Base-by-base conservation (phyloP, 176 grass and related monocot species). In the Carex littledalei region DNA sequence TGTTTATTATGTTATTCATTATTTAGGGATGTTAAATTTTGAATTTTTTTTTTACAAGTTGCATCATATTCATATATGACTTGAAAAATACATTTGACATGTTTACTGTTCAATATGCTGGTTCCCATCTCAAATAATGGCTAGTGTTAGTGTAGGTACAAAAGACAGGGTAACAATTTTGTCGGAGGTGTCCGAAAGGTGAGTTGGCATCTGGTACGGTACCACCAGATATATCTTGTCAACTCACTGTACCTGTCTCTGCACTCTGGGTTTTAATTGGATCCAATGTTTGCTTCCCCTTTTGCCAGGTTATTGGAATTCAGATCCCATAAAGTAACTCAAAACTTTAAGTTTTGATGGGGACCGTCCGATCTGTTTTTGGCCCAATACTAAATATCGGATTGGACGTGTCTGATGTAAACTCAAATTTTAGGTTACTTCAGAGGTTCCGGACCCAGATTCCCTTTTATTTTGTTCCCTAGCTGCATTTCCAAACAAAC, bases 221-320 rank as follows among this genome's bases (percentile, higher is more conserved):
- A 76, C 72, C 49, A 77, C 4, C 73, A 29, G 10, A 55, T 77
- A 77, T 75, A 75, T 75, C 43, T 75, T 75, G 71, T 50, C 73
- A 77, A 77, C 20, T 53, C 49, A 77, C 49, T 53, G 20, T 53
- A 22, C 69, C 31, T 69, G 32, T 39, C 31, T 69, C 34, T 69
- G 32, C 6, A 8, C 6, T 41, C 16, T 37, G 32, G 66, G 39
- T 18, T 47, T 73, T 49, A 70, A 9, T 70, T 41, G 67, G 67
- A 70, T 70, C 67, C 67, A 12, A 73, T 47, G 69, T 73, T 43
- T 73, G 22, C 18, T 22, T 49, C 8, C 69, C 6, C 31, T 8
- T n/a, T 47, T 49, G 3, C 43, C 21, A 31, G 47, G 47, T 39
- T 69, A 39, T 39, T 5, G 37, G 37, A 39, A 39, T 6, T 6